Evolutionary conservation across 2,329 filamentous ascomycete species (phyloP).

Genomic region (Akanthomyces muscarius): DNA sequence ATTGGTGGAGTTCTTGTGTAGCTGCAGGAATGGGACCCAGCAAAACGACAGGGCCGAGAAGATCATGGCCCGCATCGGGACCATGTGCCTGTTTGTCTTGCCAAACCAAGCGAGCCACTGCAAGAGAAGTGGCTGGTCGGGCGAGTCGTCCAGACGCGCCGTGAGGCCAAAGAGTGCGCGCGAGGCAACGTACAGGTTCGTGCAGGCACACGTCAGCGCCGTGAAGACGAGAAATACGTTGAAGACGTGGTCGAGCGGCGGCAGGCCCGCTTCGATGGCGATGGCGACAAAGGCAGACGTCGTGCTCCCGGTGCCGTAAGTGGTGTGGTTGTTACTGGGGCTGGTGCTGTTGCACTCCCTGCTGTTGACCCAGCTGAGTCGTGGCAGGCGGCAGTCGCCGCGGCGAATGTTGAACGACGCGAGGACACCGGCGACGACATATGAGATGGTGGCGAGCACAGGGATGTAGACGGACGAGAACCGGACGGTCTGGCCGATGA

Average conservation of each 20-base stretch:
- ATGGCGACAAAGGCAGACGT: conserved; percentile 28
- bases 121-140: conserved; percentile 24
- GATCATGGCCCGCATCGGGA: conserved; percentile 36
- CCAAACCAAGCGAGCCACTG: conserved; percentile 30
- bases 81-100: conserved; percentile 28
- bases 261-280: conserved; percentile 21
- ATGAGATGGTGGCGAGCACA: conserved; percentile 25
- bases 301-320: conserved; percentile 6
- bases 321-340: neutral
- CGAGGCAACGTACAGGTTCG: conserved; percentile 34
- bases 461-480: conserved; percentile 26
- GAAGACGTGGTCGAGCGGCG: conserved; percentile 25
- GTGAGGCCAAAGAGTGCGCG: conserved; percentile 31
- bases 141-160: conserved; percentile 26
- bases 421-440: conserved; percentile 26
- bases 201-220: conserved; percentile 30
- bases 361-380: conserved; percentile 23
- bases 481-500: conserved; percentile 26
- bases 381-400: conserved; percentile 24
- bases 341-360: neutral
- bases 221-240: conserved; percentile 33
- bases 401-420: conserved; percentile 25
- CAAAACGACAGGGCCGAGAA: conserved; percentile 36
- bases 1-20: conserved; percentile 20
- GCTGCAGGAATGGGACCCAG: conserved; percentile 40